Evolutionary conservation across 805 yeast species (phyloP).

Genomic region (Candida caryicola): DNA sequence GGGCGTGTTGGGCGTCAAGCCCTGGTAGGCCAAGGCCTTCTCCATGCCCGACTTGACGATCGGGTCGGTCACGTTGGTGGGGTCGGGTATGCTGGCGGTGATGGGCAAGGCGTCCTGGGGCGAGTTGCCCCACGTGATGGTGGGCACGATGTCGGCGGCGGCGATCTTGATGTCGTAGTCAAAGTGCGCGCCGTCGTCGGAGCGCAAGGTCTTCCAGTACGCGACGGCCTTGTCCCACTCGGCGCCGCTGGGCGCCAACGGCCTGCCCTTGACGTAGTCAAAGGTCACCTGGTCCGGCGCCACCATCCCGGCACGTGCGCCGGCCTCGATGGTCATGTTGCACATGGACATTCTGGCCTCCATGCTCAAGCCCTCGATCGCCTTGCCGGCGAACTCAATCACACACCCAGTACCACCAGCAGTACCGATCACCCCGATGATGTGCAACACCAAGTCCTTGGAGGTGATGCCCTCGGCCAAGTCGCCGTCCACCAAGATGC

Average conservation of each 20-base stretch:
- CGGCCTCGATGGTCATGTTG: conserved; percentile 98
- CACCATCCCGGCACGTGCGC: conserved; percentile 99
- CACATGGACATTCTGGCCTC: conserved; percentile 99
- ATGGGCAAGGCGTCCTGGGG: conserved; percentile 98
- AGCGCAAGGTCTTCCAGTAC: conserved; percentile 85
- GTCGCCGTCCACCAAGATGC: conserved; percentile 80
- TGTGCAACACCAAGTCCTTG: conserved; percentile 90
- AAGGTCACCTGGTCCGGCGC: conserved; percentile 90
- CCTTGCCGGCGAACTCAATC: conserved; percentile 94
- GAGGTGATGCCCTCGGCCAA: conserved; percentile 89
- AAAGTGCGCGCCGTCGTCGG: conserved; percentile 88
- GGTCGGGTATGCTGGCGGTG: conserved; percentile 88
- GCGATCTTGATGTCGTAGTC: conserved; percentile 79
- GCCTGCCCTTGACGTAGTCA: conserved; percentile 87
- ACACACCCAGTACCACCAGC: conserved; percentile 99
- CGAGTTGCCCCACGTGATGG: conserved; percentile 99
- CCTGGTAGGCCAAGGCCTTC: conserved; percentile 91
- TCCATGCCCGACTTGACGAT: conserved; percentile 79
- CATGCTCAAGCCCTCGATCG: conserved; percentile 85
- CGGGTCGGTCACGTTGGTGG: conserved; percentile 66
- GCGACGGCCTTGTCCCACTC: conserved; percentile 93
- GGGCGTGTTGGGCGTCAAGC: conserved; percentile 79
- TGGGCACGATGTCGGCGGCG: conserved; percentile 86
- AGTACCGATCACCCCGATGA: conserved; percentile 95
- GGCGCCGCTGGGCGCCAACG: conserved; percentile 88